These are phyloP conservation scores for Saccharomyces kudriavzevii DNA, from an alignment of 805 yeast genomes.

Conservation along the genomic window DNA sequence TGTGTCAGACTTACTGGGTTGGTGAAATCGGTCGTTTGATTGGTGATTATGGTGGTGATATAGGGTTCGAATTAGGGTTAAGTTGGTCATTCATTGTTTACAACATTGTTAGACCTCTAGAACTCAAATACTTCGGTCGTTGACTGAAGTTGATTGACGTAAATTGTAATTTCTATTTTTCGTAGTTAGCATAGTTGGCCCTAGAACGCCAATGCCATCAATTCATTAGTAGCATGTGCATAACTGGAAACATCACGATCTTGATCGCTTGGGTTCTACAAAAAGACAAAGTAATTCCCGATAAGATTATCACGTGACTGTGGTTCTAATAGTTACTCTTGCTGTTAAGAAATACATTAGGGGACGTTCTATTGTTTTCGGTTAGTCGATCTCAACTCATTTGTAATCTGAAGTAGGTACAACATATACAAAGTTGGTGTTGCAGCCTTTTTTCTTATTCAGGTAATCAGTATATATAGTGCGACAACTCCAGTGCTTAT, in stretches of 20 bases:
- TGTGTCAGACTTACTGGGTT: slow-evolving; percentile 75
- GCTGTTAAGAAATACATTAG: background rate
- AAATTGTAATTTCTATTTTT: background rate
- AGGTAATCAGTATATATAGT: too few relatives aligned
- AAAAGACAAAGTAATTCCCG: background rate
- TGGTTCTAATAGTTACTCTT: background rate
- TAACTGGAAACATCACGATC: background rate
- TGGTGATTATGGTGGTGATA: slow-evolving; percentile 68
- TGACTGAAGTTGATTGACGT: slow-evolving; percentile 2
- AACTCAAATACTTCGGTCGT: slow-evolving; percentile 49
- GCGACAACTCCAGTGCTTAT: too few relatives aligned
- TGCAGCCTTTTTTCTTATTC: too few relatives aligned
- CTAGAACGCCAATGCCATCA: background rate
- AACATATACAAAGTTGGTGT: too few relatives aligned
- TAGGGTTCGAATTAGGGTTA: slow-evolving; percentile 72
- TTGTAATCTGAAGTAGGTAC: background rate
- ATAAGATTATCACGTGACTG: background rate
- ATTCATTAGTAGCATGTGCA: background rate
- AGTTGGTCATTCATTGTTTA: slow-evolving; percentile 57
- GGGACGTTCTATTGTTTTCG: background rate
- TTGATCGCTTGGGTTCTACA: background rate
- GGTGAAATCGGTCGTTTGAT: slow-evolving; percentile 59
- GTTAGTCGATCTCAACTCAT: background rate
- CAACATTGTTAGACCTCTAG: slow-evolving; percentile 53
- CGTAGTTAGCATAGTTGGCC: background rate